phyloP scores from a whole-genome alignment of 164 flowering plant species.

The Litsea cubeba region DNA sequence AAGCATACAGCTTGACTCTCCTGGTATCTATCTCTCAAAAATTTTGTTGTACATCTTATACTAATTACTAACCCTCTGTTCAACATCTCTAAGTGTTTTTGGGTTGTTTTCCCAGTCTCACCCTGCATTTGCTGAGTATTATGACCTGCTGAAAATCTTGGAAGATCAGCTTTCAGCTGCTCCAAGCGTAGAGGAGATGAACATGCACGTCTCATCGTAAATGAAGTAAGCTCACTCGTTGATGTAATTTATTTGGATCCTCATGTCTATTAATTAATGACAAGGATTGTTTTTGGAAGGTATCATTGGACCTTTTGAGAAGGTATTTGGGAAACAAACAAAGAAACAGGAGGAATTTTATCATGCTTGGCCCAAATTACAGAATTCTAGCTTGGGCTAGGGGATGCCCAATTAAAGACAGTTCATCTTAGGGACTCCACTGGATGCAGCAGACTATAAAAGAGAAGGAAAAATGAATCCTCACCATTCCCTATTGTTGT shows the following conservation, averaged over 20 bases:
- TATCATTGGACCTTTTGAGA: not conserved
- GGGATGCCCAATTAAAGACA: too few species aligned
- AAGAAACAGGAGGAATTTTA: not conserved
- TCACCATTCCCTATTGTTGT: too few species aligned
- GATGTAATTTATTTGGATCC: not conserved
- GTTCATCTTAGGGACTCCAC: too few species aligned
- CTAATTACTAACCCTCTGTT: not conserved
- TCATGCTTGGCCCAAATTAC: not conserved
- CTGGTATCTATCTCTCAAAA: constrained; percentile 45
- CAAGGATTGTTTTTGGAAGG: not conserved
- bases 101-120: constrained; percentile 46
- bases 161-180: constrained; percentile 63
- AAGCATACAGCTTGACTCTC: constrained; percentile 69
- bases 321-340: not conserved
- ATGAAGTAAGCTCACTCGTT: not conserved
- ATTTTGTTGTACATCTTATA: too few species aligned
- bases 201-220: not conserved
- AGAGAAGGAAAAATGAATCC: too few species aligned
- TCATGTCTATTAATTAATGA: not conserved
- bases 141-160: constrained; percentile 67
- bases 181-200: constrained; percentile 17
- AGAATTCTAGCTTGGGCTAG: not conserved
- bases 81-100: constrained; percentile 2
- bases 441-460: too few species aligned
- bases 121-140: constrained; percentile 62